phyloP scores from a whole-genome alignment of 768 basidiomycete genomes.

The Gautieria morchelliformis region DNA sequence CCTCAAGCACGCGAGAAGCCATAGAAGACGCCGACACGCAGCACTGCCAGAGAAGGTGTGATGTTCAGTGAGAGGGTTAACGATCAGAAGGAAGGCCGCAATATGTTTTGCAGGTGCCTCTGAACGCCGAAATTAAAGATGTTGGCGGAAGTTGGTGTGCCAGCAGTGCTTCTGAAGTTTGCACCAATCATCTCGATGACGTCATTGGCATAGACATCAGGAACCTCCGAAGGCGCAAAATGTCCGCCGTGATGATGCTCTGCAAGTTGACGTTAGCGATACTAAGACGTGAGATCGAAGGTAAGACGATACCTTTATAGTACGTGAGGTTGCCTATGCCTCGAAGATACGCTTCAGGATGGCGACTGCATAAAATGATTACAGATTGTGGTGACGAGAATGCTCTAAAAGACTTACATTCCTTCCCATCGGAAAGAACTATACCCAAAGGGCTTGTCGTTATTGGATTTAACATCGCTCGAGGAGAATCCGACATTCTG shows the following conservation, averaged over 20 bases:
- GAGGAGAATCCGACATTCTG: slow-evolving; percentile 8
- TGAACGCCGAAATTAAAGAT: background rate
- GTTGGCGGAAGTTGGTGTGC: background rate
- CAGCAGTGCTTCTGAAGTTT: background rate
- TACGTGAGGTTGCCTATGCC: background rate
- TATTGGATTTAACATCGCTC: background rate
- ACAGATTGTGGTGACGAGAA: background rate
- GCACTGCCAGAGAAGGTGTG: too few species aligned
- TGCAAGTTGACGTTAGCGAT: background rate
- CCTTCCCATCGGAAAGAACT: background rate
- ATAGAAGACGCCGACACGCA: too few species aligned
- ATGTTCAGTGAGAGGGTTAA: background rate
- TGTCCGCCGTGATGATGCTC: background rate
- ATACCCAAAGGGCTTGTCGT: slow-evolving; percentile 1
- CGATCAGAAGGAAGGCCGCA: background rate
- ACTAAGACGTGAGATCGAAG: background rate
- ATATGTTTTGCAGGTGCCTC: background rate
- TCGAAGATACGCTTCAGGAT: background rate
- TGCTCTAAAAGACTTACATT: background rate
- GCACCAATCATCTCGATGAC: background rate
- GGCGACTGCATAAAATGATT: background rate
- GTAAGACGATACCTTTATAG: background rate
- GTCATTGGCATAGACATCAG: background rate
- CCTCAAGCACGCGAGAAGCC: too few species aligned
- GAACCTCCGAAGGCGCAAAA: background rate